Evolutionary conservation across 83 land plant species (phyloP), one percentile per base, ranked within the genome.

Genomic region (Isoetes engelmannii): DNA sequence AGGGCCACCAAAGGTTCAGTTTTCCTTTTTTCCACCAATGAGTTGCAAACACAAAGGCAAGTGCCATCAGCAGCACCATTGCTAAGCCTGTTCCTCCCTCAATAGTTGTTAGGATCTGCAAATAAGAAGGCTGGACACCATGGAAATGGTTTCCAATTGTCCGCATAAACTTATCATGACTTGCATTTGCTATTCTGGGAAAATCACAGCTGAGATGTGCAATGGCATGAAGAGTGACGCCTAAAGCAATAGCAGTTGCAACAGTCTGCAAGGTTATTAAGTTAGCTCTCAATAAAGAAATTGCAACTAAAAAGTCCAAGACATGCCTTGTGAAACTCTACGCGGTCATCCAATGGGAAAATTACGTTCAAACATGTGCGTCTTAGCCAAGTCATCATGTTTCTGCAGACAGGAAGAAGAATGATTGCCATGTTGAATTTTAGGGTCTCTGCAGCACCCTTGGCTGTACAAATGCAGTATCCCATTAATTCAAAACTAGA

Each of bases 141-240:
- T 85, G 86, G 58, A 85, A 88, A 47, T 63, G 82, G 7, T 53
- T 69, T 65, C 64, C 66, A 67, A 88, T 69, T 42, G 48, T 47
- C 7, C 73, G 82, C 69, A 74, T 80, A 57, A 83, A 88, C 47
- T 70, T 71, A 1, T 60, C 75, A 7, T 77, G 77, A 4, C 75
- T 79, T 6, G 84, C 81, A 47, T 84, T 76, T 4, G 80, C 74
- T 46, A 88, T 74, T 44, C 85, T 74, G 10, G 89, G 89, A 70
- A 88, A 88, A 53, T 88, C 92, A 48, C 92, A 88, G 46, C 81
- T 72, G 51, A 88, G 49, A 75, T 88, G 92, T 48, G 79, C 65
- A 3, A 44, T 59, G 3, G 62, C 87, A 47, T 88, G 92, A 9
- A 88, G 63, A 44, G 70, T 74, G 4, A 80, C 85, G 44, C 92